Conservation (phyloP, 306 rosid species). For the Sesbania bispinosa region DNA sequence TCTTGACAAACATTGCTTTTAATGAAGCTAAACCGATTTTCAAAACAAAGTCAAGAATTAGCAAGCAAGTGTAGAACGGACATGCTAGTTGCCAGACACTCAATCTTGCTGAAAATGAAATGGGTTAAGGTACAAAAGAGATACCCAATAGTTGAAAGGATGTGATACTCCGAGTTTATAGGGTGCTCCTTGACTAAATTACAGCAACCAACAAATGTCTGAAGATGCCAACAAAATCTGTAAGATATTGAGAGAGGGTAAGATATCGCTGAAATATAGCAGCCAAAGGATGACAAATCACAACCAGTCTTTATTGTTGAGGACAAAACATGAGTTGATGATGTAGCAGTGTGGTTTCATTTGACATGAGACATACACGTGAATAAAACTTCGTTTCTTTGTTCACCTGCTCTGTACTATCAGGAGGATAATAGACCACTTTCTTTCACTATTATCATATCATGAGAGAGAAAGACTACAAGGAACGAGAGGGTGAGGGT, state of each 20-base stretch:
- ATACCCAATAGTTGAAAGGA: constrained; percentile 20
- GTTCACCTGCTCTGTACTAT: constrained; percentile 30
- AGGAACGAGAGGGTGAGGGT: neutral
- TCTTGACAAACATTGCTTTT: neutral
- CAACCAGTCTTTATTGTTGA: constrained; percentile 39
- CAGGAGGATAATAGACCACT: constrained; percentile 11
- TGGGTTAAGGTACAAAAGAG: neutral
- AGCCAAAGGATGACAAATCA: constrained; percentile 35
- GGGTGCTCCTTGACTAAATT: constrained; percentile 18
- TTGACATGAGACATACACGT: constrained; percentile 56
- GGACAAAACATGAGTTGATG: constrained; percentile 59
- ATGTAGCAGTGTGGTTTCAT: constrained; percentile 52
- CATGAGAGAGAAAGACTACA: constrained; percentile 26
- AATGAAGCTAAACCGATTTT: neutral
- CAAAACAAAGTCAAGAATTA: neutral
- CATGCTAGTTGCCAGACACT: neutral
- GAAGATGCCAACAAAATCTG: constrained; percentile 27
- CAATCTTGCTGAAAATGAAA: neutral
- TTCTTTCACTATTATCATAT: constrained; percentile 2
- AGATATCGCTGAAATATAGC: constrained; percentile 28
- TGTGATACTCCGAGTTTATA: constrained; percentile 20
- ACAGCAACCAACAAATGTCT: constrained; percentile 26
- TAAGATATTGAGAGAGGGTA: constrained; percentile 35
- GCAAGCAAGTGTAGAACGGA: neutral
- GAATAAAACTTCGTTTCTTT: constrained; percentile 29